Base-by-base conservation (phyloP, 768 basidiomycete genomes). In the Clavulina sp. region DNA sequence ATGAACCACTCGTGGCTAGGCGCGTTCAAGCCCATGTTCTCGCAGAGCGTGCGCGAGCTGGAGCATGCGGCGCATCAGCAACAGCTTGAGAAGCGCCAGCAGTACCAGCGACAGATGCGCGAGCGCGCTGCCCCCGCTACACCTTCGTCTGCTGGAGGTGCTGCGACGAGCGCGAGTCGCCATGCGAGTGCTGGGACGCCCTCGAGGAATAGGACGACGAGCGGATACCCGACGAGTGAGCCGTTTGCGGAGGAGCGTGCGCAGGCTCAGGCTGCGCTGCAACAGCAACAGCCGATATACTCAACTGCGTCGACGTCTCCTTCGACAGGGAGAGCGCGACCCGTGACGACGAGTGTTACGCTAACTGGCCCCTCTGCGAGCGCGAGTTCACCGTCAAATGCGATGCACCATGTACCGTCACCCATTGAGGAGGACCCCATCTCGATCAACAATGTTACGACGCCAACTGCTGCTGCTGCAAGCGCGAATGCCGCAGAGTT, bases 1-100 rank as follows among this genome's bases (percentile, higher is more conserved):
- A 95, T 93, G 87, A 69, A 65, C 9, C 95, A 97, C 62, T 73
- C 77, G 3, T 99, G 93, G 93, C 70, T 97, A 23, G 66, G 69
- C 1, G 71, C 77, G 3, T 83, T 84, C 58, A 67, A 69, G 2
- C 62, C 68, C 13, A 60, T 76, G 2, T 93, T 96, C 65, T 72
- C 74, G 18, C 77, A 73, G 57, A 69, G 67, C 28, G 83, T 92
- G 16, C 78, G 78, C 2, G 83, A 92, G 38, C 73, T 92, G 26
- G 91, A 96, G 65, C 66, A 65, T 1, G 67, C 76, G 34, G 86
- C 91, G 9, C 78, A 87, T 68, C 84, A 87, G 52, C 80, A 83
- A 60, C 86, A 92, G 62, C 78, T 81, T 57, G 73, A 77, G 68
- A 91, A 91, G 71, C 73, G 83, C 26, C 70, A 82, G 23, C 80